Percentiles rank a stretch among this genome's conserved stretches.
Conservation (phyloP, 805 yeast species). For the Gaillardinia entomophila region DNA sequence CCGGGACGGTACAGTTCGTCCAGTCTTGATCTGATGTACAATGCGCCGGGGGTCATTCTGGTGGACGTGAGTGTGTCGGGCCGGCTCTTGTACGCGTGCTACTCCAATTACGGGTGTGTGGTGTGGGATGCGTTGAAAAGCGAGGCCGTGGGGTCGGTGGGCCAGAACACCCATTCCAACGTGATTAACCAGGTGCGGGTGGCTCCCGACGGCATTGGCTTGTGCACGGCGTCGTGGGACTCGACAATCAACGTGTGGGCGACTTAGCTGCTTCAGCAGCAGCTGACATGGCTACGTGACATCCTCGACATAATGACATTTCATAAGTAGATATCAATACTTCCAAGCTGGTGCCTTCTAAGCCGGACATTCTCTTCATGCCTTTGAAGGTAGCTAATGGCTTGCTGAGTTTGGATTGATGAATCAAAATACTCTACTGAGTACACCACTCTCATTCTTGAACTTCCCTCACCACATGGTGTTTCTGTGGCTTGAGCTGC, state of each 20-base stretch:
- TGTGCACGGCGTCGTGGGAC: conserved; percentile 82
- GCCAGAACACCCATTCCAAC: conserved; percentile 44
- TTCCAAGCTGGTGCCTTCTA: background rate
- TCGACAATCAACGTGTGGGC: conserved; percentile 67
- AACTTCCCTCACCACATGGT: no score
- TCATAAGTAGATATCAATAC: no score
- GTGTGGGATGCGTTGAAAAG: conserved; percentile 73
- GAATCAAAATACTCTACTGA: no score
- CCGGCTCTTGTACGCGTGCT: conserved; percentile 66
- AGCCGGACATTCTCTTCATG: background rate
- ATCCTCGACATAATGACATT: no score
- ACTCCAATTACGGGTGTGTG: conserved; percentile 68
- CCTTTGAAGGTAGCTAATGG: conserved; percentile 1
- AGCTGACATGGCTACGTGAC: no score
- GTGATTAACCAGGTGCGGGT: conserved; percentile 58
- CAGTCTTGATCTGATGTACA: conserved; percentile 28
- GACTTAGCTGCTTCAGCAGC: no score
- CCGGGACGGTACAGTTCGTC: background rate
- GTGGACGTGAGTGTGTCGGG: conserved; percentile 73
- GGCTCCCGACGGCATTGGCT: conserved; percentile 69
- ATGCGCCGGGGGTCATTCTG: conserved; percentile 65
- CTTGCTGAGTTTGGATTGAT: no score
- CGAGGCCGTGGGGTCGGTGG: conserved; percentile 59
- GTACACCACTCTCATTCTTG: no score
- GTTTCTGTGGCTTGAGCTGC: no score